Evolutionary conservation across 1,139 yeast genomes (phyloP), one percentile per base, ranked within the genome.

Genomic region (Kodamaea arcana): DNA sequence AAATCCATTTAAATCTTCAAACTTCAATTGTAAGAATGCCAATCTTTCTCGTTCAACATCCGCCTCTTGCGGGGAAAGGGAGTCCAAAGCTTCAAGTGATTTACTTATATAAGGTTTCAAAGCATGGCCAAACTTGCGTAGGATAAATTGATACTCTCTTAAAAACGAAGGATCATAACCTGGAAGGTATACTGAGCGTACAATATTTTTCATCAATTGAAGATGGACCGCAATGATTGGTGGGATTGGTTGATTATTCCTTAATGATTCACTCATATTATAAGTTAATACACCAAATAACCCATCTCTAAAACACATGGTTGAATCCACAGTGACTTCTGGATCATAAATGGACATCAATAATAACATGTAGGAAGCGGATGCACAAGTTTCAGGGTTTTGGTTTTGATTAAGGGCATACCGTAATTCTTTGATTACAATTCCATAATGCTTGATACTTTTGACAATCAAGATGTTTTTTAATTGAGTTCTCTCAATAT

Each of bases 311-410:
- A 67, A 69, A 39, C 75, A 68, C 29, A 51, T 53, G 15, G 60
- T 55, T 24, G 72, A 64, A 40, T 60, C 47, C n/a, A 59, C 44
- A 0, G 71, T 65, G 4, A 70, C 72, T 41, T 65, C 72, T 0
- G 73, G 73, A 39, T 69, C 74, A 43, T 69, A 69, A 14, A 67
- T 59, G 9, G 72, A 56, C 70, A 66, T 67, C 36, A 68, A 48
- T 40, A 69, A 60, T 29, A 69, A 50, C 33, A 69, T 55, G 41
- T 67, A 69, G 22, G 71, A 64, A 8, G 63, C 62, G 4, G 60
- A 56, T 0, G 72, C 57, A 32, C 69, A 61, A 24, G 57, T 41
- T 33, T 60, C 65, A 2, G 69, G 67, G 34, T 60, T 58, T 16
- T 43, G 41, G 39, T 62, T 57, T 21, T 46, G 47, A 39, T 64